Conservation (phyloP, 2,329 filamentous ascomycete species). For the Zymoseptoria brevis region DNA sequence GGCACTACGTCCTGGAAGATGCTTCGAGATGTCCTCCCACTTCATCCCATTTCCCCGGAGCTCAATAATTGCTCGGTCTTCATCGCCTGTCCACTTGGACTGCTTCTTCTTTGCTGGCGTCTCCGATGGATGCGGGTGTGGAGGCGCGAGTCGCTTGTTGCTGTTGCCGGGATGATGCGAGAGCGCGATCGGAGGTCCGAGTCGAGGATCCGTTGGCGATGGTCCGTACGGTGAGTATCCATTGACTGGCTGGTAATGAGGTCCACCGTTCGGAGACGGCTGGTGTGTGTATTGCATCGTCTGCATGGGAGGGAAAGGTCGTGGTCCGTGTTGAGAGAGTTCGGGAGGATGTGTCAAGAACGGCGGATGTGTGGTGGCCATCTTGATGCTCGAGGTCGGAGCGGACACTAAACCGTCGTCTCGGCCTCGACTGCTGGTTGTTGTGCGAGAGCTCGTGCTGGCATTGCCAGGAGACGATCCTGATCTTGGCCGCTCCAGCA, state of each 20-base stretch:
- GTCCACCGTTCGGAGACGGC: constrained; percentile 14
- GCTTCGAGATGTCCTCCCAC: constrained; percentile 96
- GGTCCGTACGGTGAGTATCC: constrained; percentile 24
- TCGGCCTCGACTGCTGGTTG: constrained; percentile 20
- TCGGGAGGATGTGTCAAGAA: constrained; percentile 15
- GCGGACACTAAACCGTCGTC: constrained; percentile 17
- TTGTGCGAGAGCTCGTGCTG: constrained; percentile 31
- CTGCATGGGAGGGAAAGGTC: constrained; percentile 23
- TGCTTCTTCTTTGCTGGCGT: constrained; percentile 88
- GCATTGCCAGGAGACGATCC: constrained; percentile 52
- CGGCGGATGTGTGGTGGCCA: constrained; percentile 18
- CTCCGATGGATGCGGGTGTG: constrained; percentile 41
- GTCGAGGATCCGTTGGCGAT: constrained; percentile 22
- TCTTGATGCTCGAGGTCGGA: constrained; percentile 17
- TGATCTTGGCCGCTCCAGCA: constrained; percentile 70
- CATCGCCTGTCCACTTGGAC: constrained; percentile 91
- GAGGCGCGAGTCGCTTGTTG: constrained; percentile 36
- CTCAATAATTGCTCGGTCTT: constrained; percentile 89
- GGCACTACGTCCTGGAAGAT: constrained; percentile 78
- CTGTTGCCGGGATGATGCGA: constrained; percentile 37
- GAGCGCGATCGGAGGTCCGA: constrained; percentile 20
- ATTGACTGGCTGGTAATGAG: constrained; percentile 22
- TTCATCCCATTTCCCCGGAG: constrained; percentile 89
- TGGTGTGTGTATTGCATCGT: constrained; percentile 20
- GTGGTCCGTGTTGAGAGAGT: constrained; percentile 11